Percentiles rank a stretch among this genome's conserved stretches.
phyloP scores from a whole-genome alignment of 2,329 filamentous ascomycete species.

The Paraphaeosphaeria minitans region DNA sequence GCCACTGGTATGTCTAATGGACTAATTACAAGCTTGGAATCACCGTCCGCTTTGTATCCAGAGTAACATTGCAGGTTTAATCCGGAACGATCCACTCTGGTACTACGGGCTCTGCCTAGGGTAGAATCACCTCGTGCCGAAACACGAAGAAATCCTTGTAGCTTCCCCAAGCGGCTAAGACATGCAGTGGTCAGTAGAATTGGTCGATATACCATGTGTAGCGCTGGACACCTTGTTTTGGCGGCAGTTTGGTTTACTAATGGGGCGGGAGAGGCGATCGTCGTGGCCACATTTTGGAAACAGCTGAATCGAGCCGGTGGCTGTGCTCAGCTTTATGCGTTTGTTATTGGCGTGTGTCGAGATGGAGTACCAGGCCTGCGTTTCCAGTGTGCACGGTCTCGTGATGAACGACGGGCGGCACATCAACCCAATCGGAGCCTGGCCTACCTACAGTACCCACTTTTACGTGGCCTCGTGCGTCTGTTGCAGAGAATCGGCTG shows the following conservation, averaged over 20 bases:
- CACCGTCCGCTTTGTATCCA: slow-evolving; percentile 22
- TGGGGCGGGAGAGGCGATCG: slow-evolving; percentile 20
- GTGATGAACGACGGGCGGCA: slow-evolving; percentile 4
- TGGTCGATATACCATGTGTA: slow-evolving; percentile 13
- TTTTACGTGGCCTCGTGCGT: slow-evolving; percentile 16
- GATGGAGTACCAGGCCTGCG: not conserved
- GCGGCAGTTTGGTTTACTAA: slow-evolving; percentile 25
- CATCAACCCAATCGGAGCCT: slow-evolving; percentile 17
- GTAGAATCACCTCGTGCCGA: slow-evolving; percentile 27
- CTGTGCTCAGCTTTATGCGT: slow-evolving; percentile 32
- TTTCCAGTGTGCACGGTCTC: slow-evolving; percentile 4
- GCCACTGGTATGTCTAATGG: slow-evolving; percentile 12
- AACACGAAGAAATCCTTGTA: slow-evolving; percentile 24
- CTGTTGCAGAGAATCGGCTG: slow-evolving; percentile 10
- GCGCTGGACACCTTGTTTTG: slow-evolving; percentile 23
- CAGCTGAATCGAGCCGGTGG: slow-evolving; percentile 12
- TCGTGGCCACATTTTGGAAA: slow-evolving; percentile 25
- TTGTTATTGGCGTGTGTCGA: slow-evolving; percentile 14
- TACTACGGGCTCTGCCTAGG: slow-evolving; percentile 19
- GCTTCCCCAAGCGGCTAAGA: slow-evolving; percentile 19
- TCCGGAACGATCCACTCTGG: slow-evolving; percentile 22
- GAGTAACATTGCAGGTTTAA: not conserved
- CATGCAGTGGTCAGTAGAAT: slow-evolving; percentile 20
- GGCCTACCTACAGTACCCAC: slow-evolving; percentile 6
- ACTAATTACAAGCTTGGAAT: slow-evolving; percentile 1